Base-by-base conservation (phyloP, 2,329 filamentous ascomycete species). In the Drechslera avenae region DNA sequence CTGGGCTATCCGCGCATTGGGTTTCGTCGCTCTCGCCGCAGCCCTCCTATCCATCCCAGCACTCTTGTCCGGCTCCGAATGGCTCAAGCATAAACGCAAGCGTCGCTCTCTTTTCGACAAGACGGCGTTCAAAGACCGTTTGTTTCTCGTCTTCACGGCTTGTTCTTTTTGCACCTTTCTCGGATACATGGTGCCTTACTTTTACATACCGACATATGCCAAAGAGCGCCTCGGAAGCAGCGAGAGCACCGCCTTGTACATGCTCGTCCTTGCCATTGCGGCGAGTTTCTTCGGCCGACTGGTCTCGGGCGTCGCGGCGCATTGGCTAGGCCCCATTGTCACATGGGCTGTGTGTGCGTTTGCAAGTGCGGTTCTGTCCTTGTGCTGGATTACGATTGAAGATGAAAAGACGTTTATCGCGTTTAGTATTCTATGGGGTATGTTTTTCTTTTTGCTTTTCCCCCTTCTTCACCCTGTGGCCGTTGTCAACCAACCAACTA, bases 151-250 rank as follows among this genome's bases (percentile, higher is more conserved):
- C 35, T 74, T 73, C 41, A 73, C 70, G 0, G 57, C 54, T 4
- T 70, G 59, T 19, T 69, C 67, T 1, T 74, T 73, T 42, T 60
- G 62, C 23, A 70, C 62, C 3, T 74, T 73, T 33, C 54, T 74
- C 1, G 72, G 72, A 1, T 74, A 74, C 39, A 74, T 72, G 5
- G 60, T 72, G 0, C 71, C 71, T 1, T 74, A 72, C 42, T 73
- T 73, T 39, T 74, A 72, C 45, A 72, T 74, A 12, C 65, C 71
- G 1, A 69, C 68, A 3, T 74, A 67, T 49, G 68, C 69, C 2
- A 56, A 59, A 14, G 66, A 73, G 32, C 46, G 40, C 3, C 56
- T 74, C 7, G 69, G 66, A 0, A 60, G 60, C n/a, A 62, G 54
- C 2, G 63, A 71, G 39, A 69, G 64, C 19, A 51, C 62, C 9